A percentile compares a stretch with the other conserved stretches of the same genome.
phyloP scores from a whole-genome alignment of 2,329 filamentous ascomycete genomes.

The Colletotrichum aenigma region DNA sequence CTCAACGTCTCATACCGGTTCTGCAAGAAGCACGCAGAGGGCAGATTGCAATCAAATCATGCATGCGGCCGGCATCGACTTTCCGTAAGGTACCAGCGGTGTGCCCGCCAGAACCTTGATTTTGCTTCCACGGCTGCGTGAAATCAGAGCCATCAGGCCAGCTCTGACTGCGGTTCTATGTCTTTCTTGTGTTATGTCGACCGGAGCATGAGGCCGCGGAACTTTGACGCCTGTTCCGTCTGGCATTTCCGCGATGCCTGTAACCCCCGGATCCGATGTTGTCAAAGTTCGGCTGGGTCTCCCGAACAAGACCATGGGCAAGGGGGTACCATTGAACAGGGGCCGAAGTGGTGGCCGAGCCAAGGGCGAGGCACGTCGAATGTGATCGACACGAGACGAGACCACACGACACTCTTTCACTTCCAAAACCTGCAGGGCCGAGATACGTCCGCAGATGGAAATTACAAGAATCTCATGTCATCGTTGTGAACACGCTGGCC shows the following conservation, averaged over 20 bases:
- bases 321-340: neutral
- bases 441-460: neutral
- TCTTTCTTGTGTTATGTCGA: neutral
- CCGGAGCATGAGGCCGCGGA: neutral
- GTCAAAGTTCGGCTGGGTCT: neutral
- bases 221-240: neutral
- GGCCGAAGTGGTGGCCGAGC: neutral
- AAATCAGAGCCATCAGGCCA: neutral
- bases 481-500: neutral
- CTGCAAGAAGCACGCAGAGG: neutral
- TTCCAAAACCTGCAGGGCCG: neutral
- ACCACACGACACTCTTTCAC: neutral
- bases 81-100: neutral
- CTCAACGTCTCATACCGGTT: neutral
- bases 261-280: neutral
- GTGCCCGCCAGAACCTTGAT: neutral
- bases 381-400: neutral
- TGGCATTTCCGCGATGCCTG: neutral
- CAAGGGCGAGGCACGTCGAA: neutral
- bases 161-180: neutral
- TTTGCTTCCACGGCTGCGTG: neutral
- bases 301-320: neutral
- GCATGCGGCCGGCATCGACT: neutral
- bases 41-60: neutral
- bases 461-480: neutral